Evolutionary conservation across 257 asterid genomes (phyloP), one percentile per base, ranked within the genome.

Genomic region (Solanum bulbocastanum): DNA sequence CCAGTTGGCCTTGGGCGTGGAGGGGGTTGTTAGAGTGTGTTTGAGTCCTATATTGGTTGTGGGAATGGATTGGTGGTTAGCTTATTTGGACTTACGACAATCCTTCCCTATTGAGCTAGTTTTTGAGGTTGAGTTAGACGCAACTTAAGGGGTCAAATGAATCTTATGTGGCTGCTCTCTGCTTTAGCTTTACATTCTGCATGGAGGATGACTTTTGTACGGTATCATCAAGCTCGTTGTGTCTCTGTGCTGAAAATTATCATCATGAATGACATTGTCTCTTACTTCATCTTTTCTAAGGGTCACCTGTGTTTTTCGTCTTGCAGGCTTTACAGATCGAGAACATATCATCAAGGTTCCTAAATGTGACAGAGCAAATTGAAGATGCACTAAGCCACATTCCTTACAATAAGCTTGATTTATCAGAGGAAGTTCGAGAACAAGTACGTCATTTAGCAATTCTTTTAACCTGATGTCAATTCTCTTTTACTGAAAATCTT

Each of bases 401-500:
- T 90, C 96, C 98, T 44, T 96, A 97, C 87, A 83, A 92, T 83
- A 86, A 91, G 76, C 97, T 96, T 33, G 94, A 93, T 87, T 92
- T 97, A 87, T 92, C 98, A 0, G 99, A 96, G 87, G 99, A 97
- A 92, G 98, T 96, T 88, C 94, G 91, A 91, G 99, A 97, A 87
- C 99, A 97, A 98, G 99, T 97, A 90, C 88, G 68, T 52, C 84
- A 33, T 14, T n/a, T 35, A 22, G 22, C 46, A 30, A 20, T 82
- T 11, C 44, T 49, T 44, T 32, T 32, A 32, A 32, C 37, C 44
- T 9, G 11, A 18, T 68, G 11, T 30, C 22, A 23, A 13, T 79
- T 89, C 44, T 75, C 5, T 84, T 87, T 15, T 35, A n/a, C 68
- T 86, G 87, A 83, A 86, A 60, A 84, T 35, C 86, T 27, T 82